phyloP scores from a whole-genome alignment of 495 filamentous ascomycete species.

The Endocarpon pusillum region DNA sequence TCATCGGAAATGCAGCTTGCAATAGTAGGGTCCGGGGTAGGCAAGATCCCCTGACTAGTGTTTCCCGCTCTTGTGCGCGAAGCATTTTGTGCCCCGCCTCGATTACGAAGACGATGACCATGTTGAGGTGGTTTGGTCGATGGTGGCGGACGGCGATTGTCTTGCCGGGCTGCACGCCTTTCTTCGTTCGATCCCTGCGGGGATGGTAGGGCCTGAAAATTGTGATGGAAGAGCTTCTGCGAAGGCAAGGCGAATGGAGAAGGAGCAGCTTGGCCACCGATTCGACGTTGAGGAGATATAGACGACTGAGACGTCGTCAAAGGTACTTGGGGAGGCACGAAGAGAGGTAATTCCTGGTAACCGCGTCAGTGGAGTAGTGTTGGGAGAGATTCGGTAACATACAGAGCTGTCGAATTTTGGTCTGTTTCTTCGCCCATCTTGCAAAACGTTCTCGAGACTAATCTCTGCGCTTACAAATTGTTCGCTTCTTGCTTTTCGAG shows the following conservation, averaged over 20 bases:
- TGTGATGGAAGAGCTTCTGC: conserved; percentile 57
- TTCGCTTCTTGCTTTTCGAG: conserved; percentile 58
- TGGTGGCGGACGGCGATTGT: conserved; percentile 29
- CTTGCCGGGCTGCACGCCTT: conserved; percentile 24
- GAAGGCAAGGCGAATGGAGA: conserved; percentile 53
- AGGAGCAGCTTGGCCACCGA: conserved; percentile 38
- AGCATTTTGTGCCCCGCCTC: conserved; percentile 18
- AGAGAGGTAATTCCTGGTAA: conserved; percentile 77
- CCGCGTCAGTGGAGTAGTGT: conserved; percentile 4
- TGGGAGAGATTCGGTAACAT: conserved; percentile 25
- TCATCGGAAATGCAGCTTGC: conserved; percentile 93
- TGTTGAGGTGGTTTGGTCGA: conserved; percentile 41
- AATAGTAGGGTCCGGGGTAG: conserved; percentile 87
- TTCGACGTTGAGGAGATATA: conserved; percentile 74
- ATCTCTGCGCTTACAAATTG: conserved; percentile 88
- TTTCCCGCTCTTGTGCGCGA: conserved; percentile 22
- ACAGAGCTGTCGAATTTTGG: conserved; percentile 97
- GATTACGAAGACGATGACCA: conserved; percentile 49
- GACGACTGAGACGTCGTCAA: conserved; percentile 78
- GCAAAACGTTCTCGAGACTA: conserved; percentile 92
- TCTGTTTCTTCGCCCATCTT: conserved; percentile 85
- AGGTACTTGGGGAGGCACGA: conserved; percentile 84
- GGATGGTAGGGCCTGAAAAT: conserved; percentile 56
- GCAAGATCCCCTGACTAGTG: conserved; percentile 44
- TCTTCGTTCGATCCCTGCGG: conserved; percentile 42